These are phyloP conservation scores for Echria macrotheca DNA, from an alignment of 495 filamentous ascomycete genomes.

Conservation along the genomic window DNA sequence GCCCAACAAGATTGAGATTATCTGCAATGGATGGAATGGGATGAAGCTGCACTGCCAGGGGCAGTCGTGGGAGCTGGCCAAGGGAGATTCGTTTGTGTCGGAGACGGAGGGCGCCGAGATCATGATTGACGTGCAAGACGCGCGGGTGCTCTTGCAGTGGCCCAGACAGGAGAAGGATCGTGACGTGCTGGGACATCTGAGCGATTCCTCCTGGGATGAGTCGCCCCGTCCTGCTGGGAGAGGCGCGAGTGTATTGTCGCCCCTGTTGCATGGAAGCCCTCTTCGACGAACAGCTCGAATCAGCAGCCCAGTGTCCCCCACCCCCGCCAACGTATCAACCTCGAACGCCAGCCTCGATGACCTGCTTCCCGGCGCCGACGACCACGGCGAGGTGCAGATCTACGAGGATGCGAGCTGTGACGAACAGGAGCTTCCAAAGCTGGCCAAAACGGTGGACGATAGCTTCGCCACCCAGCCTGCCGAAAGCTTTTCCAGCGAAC, in stretches of 20 bases:
- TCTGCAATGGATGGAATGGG: constrained; percentile 94
- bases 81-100: constrained; percentile 85
- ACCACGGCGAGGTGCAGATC: constrained; percentile 41
- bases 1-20: constrained; percentile 69
- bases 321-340: constrained; percentile 45
- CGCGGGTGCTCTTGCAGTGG: constrained; percentile 84
- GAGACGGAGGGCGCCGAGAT: constrained; percentile 87
- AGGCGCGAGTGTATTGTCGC: constrained; percentile 18
- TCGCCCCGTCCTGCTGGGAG: constrained; percentile 37
- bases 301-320: constrained; percentile 69
- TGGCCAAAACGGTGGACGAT: constrained; percentile 13
- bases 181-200: constrained; percentile 53
- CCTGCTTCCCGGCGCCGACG: constrained; percentile 24
- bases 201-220: constrained; percentile 68
- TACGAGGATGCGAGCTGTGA: constrained; percentile 53
- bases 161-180: constrained; percentile 59
- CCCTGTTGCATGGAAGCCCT: constrained; percentile 57
- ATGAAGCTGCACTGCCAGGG: constrained; percentile 90
- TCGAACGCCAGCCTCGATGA: constrained; percentile 25
- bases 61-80: constrained; percentile 74
- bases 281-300: constrained; percentile 56
- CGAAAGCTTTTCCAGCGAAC: constrained; percentile 51
- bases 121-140: constrained; percentile 92
- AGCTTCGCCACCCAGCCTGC: constrained; percentile 34
- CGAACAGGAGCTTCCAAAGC: constrained; percentile 34